Evolutionary conservation across 2,329 filamentous ascomycete species (phyloP).

Genomic region (Zelopaecilomyces penicillatus): DNA sequence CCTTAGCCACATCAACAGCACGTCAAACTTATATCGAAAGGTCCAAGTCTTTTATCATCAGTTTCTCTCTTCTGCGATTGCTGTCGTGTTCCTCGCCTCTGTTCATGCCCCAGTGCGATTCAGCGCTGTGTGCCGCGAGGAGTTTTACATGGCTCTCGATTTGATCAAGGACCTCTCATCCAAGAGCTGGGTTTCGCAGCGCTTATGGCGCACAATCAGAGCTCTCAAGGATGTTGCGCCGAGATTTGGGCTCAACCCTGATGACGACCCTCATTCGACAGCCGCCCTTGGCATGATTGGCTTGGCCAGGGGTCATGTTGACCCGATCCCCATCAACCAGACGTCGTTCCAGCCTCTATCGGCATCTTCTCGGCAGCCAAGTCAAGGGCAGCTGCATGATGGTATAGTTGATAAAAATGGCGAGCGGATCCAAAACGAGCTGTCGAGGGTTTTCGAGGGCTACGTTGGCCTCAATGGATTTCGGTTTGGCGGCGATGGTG

Average conservation of each 20-base stretch:
- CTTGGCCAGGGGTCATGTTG: conserved; percentile 34
- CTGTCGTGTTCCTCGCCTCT: conserved; percentile 67
- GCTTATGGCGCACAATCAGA: conserved; percentile 64
- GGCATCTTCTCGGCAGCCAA: conserved; percentile 3
- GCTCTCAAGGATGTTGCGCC: conserved; percentile 65
- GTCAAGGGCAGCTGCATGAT: neutral
- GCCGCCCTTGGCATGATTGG: conserved; percentile 49
- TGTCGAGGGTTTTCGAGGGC: conserved; percentile 39
- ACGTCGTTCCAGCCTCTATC: conserved; percentile 19
- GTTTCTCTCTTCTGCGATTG: conserved; percentile 66
- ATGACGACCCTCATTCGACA: conserved; percentile 42
- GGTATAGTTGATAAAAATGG: conserved; percentile 33
- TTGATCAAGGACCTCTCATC: conserved; percentile 64
- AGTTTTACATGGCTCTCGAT: conserved; percentile 72
- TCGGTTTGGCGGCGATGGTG: conserved; percentile 19
- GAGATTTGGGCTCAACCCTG: conserved; percentile 49
- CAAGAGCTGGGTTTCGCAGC: conserved; percentile 62
- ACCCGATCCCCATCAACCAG: conserved; percentile 13
- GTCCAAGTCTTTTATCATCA: conserved; percentile 75
- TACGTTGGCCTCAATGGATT: conserved; percentile 29
- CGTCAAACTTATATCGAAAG: conserved; percentile 60
- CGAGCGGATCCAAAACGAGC: conserved; percentile 42
- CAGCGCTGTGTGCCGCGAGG: conserved; percentile 57
- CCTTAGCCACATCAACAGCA: conserved; percentile 62
- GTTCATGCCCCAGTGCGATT: conserved; percentile 68